Base-by-base conservation (phyloP, 495 filamentous ascomycete genomes). In the Penicillium cinerascens region DNA sequence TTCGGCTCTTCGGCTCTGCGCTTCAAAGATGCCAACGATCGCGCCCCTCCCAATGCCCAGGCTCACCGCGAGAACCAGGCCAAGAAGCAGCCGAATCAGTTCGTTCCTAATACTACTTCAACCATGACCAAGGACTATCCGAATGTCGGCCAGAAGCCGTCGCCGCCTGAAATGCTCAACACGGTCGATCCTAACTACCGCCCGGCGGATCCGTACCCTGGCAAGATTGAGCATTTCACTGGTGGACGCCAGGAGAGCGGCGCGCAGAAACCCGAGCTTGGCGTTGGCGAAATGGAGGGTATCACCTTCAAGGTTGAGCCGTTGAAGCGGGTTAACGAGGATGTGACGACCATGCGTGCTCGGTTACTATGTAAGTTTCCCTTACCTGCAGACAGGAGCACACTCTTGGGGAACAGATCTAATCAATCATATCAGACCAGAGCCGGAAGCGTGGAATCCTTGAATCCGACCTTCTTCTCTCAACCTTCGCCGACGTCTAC, bases 381-480 rank as follows among this genome's bases (percentile, higher is more conserved):
- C 40, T 29, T 23, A 7, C 16, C 36, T n/a, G n/a, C n/a, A n/a
- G n/a, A n/a, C n/a, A n/a, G n/a, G n/a, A n/a, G n/a, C n/a, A n/a
- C n/a, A n/a, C n/a, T n/a, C n/a, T n/a, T n/a, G n/a, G n/a, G n/a
- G 11, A 20, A 2, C 36, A 1, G n/a, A 39, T 4, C 37, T 39
- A 18, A 39, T 16, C 9, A 20, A 37, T 20, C 0, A 10, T n/a
- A 18, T 52, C 59, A 96, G 91, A 98, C 73, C 93, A 98, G 73
- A 93, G 89, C 70, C 88, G 93, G 52, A 98, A 98, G 72, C 86
- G 93, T 60, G 93, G 93, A 45, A 97, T 89, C 49, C 88, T 97
- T 54, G 93, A 98, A 67, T 88, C 87, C 47, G 93, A 98, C 72
- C 86, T 98, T 25, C 82, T 98, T 56, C 87, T 97, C 53, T 96